These are phyloP conservation scores for Trichaptum fuscoviolaceum DNA, from an alignment of 768 basidiomycete genomes.

Conservation along the genomic window DNA sequence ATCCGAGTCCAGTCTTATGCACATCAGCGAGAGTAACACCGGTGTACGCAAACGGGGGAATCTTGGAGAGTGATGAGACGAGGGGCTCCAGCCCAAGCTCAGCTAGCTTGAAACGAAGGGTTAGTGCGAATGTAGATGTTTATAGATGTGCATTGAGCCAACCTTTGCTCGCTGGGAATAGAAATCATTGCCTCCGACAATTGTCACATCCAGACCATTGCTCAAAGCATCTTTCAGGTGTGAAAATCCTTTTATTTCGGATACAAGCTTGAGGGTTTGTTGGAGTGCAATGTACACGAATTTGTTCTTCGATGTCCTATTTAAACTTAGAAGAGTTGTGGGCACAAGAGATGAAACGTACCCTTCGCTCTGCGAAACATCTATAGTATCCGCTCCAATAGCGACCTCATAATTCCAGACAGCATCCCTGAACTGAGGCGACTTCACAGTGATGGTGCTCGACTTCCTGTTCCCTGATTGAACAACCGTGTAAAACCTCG, in stretches of 20 bases:
- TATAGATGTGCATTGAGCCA: constrained; percentile 9
- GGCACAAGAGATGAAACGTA: constrained; percentile 11
- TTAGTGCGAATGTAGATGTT: constrained; percentile 5
- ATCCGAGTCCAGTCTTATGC: constrained; percentile 98
- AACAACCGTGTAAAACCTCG: constrained; percentile 87
- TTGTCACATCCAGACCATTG: constrained; percentile 65
- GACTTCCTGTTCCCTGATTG: constrained; percentile 28
- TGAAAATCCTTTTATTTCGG: constrained; percentile 48
- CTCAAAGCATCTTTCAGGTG: constrained; percentile 38
- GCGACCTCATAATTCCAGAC: constrained; percentile 66
- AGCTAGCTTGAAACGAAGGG: constrained; percentile 46
- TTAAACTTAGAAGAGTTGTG: constrained; percentile 10
- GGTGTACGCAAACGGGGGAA: constrained; percentile 74
- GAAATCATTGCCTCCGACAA: constrained; percentile 95
- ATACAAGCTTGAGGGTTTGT: constrained; percentile 62
- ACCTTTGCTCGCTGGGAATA: constrained; percentile 92
- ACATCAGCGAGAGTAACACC: constrained; percentile 68
- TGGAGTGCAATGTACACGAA: constrained; percentile 90
- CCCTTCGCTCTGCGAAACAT: constrained; percentile 21
- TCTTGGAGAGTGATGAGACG: constrained; percentile 53
- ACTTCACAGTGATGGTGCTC: constrained; percentile 64
- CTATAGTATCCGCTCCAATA: constrained; percentile 25
- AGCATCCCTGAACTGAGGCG: constrained; percentile 86
- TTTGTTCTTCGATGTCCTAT: constrained; percentile 62
- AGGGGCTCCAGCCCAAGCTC: constrained; percentile 56